Percentiles rank a stretch among this genome's conserved stretches.
These are phyloP conservation scores for Helminthosporium solani DNA, from an alignment of 2,329 filamentous ascomycete genomes.

Conservation along the genomic window DNA sequence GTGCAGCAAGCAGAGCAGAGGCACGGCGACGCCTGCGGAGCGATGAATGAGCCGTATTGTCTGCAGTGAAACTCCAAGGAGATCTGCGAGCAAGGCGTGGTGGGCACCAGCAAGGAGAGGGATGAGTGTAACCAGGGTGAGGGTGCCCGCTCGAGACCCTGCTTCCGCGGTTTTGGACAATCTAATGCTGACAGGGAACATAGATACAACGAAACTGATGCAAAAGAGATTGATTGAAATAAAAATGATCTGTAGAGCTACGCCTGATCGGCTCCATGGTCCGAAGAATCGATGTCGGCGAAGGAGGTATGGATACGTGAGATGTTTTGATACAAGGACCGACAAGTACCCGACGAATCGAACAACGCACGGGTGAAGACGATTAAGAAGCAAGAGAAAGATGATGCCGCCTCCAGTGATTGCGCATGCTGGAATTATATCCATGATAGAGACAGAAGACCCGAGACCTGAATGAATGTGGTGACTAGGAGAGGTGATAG, in stretches of 20 bases:
- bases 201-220: conserved; percentile 3
- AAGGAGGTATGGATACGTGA: conserved; percentile 5
- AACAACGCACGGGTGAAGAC: conserved; percentile 5
- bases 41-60: conserved; percentile 7
- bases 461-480: too few relatives aligned
- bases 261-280: conserved; percentile 6
- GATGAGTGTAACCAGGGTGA: conserved; percentile 7
- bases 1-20: conserved; percentile 4
- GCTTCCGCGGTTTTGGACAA: conserved; percentile 1
- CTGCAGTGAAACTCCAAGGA: conserved; percentile 6
- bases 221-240: conserved; percentile 3
- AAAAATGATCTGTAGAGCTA: conserved; percentile 5
- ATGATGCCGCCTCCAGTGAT: conserved; percentile 7
- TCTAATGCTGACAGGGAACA: too few relatives aligned
- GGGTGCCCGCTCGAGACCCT: conserved; percentile 5
- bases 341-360: conserved; percentile 6
- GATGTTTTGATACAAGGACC: conserved; percentile 4
- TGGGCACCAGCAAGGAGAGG: conserved; percentile 6
- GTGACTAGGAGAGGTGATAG: too few relatives aligned
- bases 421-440: conserved; percentile 8
- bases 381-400: conserved; percentile 8
- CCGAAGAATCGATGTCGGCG: conserved; percentile 5
- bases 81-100: conserved; percentile 8
- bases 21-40: conserved; percentile 4
- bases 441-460: too few relatives aligned